These are phyloP conservation scores for Sanghuangporus sanghuang DNA, from an alignment of 1,284 basidiomycete species.

Conservation along the genomic window DNA sequence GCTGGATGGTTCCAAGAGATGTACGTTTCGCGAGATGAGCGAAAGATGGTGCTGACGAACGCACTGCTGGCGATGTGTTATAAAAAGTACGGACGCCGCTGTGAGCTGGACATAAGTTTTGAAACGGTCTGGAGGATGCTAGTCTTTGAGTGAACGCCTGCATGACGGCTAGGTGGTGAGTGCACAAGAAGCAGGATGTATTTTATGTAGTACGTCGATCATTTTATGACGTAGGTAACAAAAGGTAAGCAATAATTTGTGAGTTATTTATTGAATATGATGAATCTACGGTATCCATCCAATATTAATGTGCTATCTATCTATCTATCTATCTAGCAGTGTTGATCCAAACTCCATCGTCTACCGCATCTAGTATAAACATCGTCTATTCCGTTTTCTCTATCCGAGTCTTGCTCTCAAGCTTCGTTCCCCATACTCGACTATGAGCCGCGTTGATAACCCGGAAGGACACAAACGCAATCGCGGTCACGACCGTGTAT, in stretches of 20 bases:
- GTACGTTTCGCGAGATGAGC: no score
- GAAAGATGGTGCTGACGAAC: background rate
- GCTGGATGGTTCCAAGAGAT: background rate
- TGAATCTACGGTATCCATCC: no score
- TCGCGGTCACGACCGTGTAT: conserved; percentile 46
- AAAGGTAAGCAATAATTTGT: no score
- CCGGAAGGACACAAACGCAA: conserved; percentile 57
- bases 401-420: background rate
- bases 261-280: no score
- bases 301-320: no score
- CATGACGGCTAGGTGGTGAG: background rate
- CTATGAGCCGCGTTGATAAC: conserved; percentile 43
- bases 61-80: background rate
- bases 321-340: background rate
- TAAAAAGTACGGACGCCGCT: background rate
- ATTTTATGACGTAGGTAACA: no score
- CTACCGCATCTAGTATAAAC: background rate
- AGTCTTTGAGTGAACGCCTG: background rate
- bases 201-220: background rate
- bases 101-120: background rate
- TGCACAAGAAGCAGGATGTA: background rate
- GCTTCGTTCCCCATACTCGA: background rate
- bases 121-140: background rate
- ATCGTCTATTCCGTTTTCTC: background rate
- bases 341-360: background rate